Evolutionary conservation across 2,329 filamentous ascomycete species (phyloP), one percentile per base, ranked within the genome.

Genomic region (Trichoderma gracile): DNA sequence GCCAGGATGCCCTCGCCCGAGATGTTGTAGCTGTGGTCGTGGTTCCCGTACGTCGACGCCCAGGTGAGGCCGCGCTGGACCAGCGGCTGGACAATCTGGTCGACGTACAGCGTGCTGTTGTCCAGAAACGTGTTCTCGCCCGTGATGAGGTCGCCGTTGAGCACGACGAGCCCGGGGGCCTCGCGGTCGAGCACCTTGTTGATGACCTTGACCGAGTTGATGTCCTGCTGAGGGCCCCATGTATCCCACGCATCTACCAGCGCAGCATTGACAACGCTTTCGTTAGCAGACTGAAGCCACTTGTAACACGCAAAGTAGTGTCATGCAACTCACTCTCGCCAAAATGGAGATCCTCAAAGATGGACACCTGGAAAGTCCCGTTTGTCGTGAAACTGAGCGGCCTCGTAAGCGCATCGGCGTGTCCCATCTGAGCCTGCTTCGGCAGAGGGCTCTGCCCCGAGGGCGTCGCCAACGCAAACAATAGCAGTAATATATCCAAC

Each of bases 121-220:
- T 82, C 75, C 4, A 79, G 64, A 66, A 78, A 84, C 0, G 81
- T 82, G 64, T 87, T 86, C 65, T 91, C 88, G 45, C 89, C 88
- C 0, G 88, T 89, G 62, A 90, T 87, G 3, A 92, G 78, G 69
- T 92, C 89, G 15, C 89, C 89, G 62, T 91, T 92, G 30, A 92
- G 74, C 0, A 92, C 84, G 0, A 89, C 87, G 0, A 92, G 78
- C 45, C 86, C 79, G 0, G 85, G 82, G 0, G 72, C 69, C 65
- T 91, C 88, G 0, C 73, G 74, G 42, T 85, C 79, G 1, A 92
- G 80, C 6, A 91, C 77, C 0, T 78, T 75, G 56, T 81, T 79
- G 69, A 91, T 84, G 0, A 90, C 85, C 5, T 75, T 68, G 4
- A 83, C 75, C 0, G 85, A 85, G 58, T 84, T 83, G 65, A 79